Evolutionary conservation across 2,329 filamentous ascomycete genomes (phyloP).

Genomic region (Neopestalotiopsis sp.): DNA sequence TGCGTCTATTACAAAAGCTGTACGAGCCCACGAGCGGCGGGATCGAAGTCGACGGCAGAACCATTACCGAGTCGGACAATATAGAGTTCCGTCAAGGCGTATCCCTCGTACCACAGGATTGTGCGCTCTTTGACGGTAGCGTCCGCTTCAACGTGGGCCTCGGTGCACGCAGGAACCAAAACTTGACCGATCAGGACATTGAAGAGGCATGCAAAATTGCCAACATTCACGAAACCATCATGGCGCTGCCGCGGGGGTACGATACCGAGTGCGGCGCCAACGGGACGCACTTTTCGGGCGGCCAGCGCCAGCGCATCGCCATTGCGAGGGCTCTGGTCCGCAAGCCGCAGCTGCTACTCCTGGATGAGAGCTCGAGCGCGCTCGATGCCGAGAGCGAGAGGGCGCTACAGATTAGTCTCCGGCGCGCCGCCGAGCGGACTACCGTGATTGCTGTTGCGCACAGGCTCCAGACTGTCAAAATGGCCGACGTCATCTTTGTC

Average conservation of each 20-base stretch:
- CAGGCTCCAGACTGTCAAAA: constrained; percentile 48
- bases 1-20: constrained; percentile 59
- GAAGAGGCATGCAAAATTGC: constrained; percentile 61
- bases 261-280: constrained; percentile 64
- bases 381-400: constrained; percentile 68
- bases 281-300: constrained; percentile 70
- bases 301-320: constrained; percentile 72
- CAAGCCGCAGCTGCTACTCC: constrained; percentile 66
- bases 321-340: constrained; percentile 73
- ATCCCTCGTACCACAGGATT: constrained; percentile 46
- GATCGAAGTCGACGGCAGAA: constrained; percentile 46
- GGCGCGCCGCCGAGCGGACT: constrained; percentile 47
- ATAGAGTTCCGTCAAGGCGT: constrained; percentile 43
- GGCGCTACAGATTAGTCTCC: constrained; percentile 63
- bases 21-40: constrained; percentile 49
- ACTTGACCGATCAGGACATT: constrained; percentile 54
- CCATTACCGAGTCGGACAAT: constrained; percentile 29
- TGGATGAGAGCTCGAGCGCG: constrained; percentile 75
- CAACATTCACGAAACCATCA: constrained; percentile 65
- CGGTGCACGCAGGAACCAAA: constrained; percentile 48
- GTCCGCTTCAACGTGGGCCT: constrained; percentile 47
- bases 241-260: constrained; percentile 50
- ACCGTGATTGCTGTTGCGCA: constrained; percentile 52
- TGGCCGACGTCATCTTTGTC: constrained; percentile 49
- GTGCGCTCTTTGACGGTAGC: constrained; percentile 47